phyloP scores from a whole-genome alignment of 2,329 filamentous ascomycete genomes.

The Diplocarpon mali region DNA sequence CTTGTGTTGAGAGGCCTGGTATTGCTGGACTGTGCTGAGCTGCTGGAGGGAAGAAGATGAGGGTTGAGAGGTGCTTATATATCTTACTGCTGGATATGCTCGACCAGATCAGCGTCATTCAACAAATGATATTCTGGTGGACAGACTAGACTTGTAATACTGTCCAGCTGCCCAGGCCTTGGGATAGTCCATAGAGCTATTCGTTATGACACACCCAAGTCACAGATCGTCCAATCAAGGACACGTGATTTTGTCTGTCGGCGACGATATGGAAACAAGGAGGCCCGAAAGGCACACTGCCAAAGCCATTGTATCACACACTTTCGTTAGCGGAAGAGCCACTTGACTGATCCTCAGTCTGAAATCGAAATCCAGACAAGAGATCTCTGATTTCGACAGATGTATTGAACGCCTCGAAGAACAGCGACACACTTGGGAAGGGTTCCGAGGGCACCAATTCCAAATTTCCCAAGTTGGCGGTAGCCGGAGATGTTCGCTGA shows the following conservation, averaged over 20 bases:
- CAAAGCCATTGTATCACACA: slow-evolving; percentile 1
- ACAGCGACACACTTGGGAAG: not conserved
- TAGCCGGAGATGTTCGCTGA: not conserved
- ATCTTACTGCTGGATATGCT: too few relatives aligned
- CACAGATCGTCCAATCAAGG: not conserved
- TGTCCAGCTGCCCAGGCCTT: not conserved
- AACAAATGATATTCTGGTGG: not conserved
- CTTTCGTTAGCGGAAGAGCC: not conserved
- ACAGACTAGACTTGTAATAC: not conserved
- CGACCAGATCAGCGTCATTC: too few relatives aligned
- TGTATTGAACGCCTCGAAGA: not conserved
- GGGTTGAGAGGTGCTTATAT: slow-evolving; percentile 4
- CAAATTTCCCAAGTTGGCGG: not conserved
- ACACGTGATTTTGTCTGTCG: not conserved
- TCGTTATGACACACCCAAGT: not conserved
- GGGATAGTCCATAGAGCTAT: not conserved
- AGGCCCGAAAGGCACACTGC: not conserved
- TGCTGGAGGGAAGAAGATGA: not conserved
- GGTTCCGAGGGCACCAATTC: not conserved
- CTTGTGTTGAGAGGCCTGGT: slow-evolving; percentile 1
- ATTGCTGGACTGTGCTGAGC: slow-evolving; percentile 1
- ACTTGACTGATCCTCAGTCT: not conserved
- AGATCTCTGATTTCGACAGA: not conserved
- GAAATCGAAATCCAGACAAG: not conserved
- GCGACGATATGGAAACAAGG: not conserved